A percentile compares a stretch with the other conserved stretches of the same genome.
Evolutionary conservation across 768 basidiomycete genomes (phyloP).

Genomic region (Collybiopsis luxurians): DNA sequence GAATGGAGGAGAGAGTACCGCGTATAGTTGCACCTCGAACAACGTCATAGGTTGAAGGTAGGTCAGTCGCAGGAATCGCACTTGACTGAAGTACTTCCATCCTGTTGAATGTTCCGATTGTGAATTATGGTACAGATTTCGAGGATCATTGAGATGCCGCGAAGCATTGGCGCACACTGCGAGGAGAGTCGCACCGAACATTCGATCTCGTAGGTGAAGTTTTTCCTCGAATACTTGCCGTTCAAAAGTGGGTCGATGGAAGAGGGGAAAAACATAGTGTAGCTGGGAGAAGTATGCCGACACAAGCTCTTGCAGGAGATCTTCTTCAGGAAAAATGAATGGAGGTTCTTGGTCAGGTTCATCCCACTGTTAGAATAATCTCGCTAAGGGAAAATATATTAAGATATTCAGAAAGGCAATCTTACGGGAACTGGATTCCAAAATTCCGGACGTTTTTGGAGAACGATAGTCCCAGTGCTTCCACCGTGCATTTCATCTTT

Average conservation of each 20-base stretch:
- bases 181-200: constrained; percentile 44
- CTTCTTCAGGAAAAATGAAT: constrained; percentile 30
- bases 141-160: constrained; percentile 34
- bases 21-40: constrained; percentile 54
- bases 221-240: constrained; percentile 25
- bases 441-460: not conserved
- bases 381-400: not conserved
- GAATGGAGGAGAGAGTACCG: constrained; percentile 34
- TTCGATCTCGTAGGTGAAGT: constrained; percentile 33
- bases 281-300: constrained; percentile 45
- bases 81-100: constrained; percentile 42
- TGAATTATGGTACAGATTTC: not conserved
- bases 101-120: constrained; percentile 31
- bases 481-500: not conserved
- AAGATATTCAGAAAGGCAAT: not conserved
- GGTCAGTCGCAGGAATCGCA: constrained; percentile 47
- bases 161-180: constrained; percentile 51
- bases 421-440: not conserved
- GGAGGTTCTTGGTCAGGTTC: constrained; percentile 6
- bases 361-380: not conserved
- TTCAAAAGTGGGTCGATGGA: constrained; percentile 54
- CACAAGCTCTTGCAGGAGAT: constrained; percentile 38
- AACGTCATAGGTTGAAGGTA: constrained; percentile 48
- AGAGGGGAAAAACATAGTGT: constrained; percentile 41
- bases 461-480: not conserved